A percentile compares a stretch with the other conserved stretches of the same genome.
phyloP scores from a whole-genome alignment of 345 rosid species.

The Eucalyptus marginata region DNA sequence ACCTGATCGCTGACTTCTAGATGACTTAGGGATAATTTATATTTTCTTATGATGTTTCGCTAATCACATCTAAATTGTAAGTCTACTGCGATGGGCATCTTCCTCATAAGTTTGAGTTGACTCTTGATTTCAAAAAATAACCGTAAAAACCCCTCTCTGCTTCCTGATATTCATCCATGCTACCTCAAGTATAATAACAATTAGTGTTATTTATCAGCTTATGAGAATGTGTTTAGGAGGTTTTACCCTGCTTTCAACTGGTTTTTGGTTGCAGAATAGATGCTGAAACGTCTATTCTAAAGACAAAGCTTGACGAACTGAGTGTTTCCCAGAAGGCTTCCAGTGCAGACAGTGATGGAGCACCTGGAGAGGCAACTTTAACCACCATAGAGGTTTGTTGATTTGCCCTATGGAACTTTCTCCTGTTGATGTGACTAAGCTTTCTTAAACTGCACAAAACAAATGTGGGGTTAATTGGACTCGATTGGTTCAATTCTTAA shows the following conservation, averaged over 20 bases:
- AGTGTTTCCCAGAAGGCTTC: slow-evolving; percentile 15
- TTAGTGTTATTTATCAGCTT: neutral
- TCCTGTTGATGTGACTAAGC: neutral
- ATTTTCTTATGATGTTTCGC: neutral
- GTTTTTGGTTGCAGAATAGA: slow-evolving; percentile 47
- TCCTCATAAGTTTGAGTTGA: neutral
- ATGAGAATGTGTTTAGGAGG: neutral
- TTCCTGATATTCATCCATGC: neutral
- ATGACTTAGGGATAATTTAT: neutral
- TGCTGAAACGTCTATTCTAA: slow-evolving; percentile 57
- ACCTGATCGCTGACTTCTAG: neutral
- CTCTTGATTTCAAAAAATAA: neutral
- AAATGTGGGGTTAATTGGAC: neutral
- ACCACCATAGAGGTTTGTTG: slow-evolving; percentile 52
- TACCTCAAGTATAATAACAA: neutral
- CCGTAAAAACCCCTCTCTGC: neutral
- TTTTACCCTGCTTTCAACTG: neutral
- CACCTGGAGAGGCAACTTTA: slow-evolving; percentile 25
- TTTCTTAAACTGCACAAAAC: neutral
- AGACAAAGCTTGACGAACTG: slow-evolving; percentile 50
- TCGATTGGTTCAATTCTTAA: neutral
- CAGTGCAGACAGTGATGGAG: slow-evolving; percentile 32
- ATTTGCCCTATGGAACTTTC: neutral
- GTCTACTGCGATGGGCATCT: neutral
- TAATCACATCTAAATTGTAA: neutral